Base-by-base conservation (phyloP, 1,284 basidiomycete genomes). In the Naganishia albida region DNA sequence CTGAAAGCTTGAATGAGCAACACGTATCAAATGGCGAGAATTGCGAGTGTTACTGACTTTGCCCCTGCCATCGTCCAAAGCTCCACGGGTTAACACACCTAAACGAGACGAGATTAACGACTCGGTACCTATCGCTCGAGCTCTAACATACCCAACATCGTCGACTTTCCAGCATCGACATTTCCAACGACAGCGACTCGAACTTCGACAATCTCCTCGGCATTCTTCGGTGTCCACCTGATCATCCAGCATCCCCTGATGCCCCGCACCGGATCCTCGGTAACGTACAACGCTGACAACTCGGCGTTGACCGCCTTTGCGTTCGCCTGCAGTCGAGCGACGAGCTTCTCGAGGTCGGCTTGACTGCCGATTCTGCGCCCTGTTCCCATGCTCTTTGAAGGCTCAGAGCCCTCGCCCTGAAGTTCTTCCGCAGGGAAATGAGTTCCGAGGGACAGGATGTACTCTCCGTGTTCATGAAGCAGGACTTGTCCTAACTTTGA, bases 181-280 rank as follows among this genome's bases (percentile, higher is more conserved):
- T 98, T 98, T 1, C 95, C 95, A 10, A 97, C 91, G 2, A 96
- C 93, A 0, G 94, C 94, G 69, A 94, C 91, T 26, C 95, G 86
- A 2, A 97, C 91, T 80, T 99, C 95, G 16, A 90, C 75, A 50
- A 80, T 78, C 65, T 80, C 77, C 70, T 80, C 77, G 10, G 78
- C 77, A 8, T 75, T 73, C 13, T 72, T 63, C 0, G 79, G 78
- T 1, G 69, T 73, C 39, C 78, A 62, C 1, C 79, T 69, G 25
- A 78, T 69, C 38, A 79, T 67, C 75, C 76, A 76, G 65, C 72
- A 75, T 10, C 74, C 75, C 67, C 72, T 75, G 8, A 67, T 51
- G 2, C 66, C 66, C n/a, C 16, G 44, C 26, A 26, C n/a, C 0
- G 68, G 43, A 15, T 62, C 59, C 16, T 55, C 39, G 25, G 60